Conservation (phyloP, 2,329 filamentous ascomycete species). For the Colletotrichum higginsianum region DNA sequence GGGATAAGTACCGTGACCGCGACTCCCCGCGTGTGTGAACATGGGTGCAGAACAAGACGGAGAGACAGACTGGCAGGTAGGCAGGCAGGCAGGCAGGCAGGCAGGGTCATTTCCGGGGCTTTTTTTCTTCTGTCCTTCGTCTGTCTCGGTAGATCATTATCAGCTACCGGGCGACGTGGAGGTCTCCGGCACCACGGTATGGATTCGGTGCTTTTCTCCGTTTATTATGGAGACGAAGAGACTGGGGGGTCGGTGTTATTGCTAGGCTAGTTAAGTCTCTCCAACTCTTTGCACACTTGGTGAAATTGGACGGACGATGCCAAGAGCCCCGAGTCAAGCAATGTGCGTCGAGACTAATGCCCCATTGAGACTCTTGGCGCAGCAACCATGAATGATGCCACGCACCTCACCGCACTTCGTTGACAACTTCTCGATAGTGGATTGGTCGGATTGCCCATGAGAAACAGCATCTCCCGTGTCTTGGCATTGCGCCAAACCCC, state of each 20-base stretch:
- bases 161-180: constrained; percentile 25
- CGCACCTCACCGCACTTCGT: constrained; percentile 15
- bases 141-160: constrained; percentile 38
- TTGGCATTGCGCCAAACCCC: constrained; percentile 28
- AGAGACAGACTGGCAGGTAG: neutral
- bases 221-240: neutral
- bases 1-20: neutral
- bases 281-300: neutral
- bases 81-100: neutral
- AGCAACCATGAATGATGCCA: constrained; percentile 22
- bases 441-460: constrained; percentile 13
- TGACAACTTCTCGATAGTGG: constrained; percentile 9
- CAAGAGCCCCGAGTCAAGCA: constrained; percentile 35
- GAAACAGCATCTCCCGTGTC: constrained; percentile 26
- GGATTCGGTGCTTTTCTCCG: constrained; percentile 32
- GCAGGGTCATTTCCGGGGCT: neutral
- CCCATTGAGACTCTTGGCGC: constrained; percentile 9
- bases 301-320: constrained; percentile 41
- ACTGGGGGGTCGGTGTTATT: neutral
- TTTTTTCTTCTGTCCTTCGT: neutral
- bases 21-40: too few relatives aligned
- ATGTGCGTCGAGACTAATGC: constrained; percentile 3
- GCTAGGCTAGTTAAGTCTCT: neutral
- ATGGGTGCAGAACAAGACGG: too few relatives aligned
- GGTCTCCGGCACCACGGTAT: constrained; percentile 24